Percentiles rank a stretch among this genome's conserved stretches.
phyloP scores from a whole-genome alignment of 768 basidiomycete genomes.

The Xerocomellus chrysenteron region DNA sequence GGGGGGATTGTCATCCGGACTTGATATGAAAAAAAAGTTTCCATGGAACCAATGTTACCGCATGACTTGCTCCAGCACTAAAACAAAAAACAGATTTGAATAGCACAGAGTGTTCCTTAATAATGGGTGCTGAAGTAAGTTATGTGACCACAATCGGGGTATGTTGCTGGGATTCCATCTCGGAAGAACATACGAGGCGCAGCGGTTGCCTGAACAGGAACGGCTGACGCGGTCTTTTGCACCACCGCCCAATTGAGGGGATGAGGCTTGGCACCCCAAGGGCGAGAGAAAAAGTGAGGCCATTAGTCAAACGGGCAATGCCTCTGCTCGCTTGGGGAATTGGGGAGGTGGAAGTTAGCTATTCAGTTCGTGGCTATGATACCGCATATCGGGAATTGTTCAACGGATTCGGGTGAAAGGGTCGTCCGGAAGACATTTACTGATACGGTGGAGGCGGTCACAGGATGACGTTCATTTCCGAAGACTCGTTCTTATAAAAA shows the following conservation, averaged over 20 bases:
- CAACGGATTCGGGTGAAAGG: slow-evolving; percentile 34
- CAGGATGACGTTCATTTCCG: slow-evolving; percentile 38
- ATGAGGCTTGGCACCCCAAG: slow-evolving; percentile 23
- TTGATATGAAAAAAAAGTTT: slow-evolving; percentile 33
- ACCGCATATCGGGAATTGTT: slow-evolving; percentile 22
- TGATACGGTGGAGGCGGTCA: slow-evolving; percentile 24
- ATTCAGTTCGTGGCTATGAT: slow-evolving; percentile 29
- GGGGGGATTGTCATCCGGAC: slow-evolving; percentile 22
- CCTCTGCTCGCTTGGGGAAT: slow-evolving; percentile 19
- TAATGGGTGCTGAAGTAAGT: slow-evolving; percentile 24
- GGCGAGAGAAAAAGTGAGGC: slow-evolving; percentile 16
- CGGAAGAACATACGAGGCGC: slow-evolving; percentile 29
- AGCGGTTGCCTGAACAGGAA: slow-evolving; percentile 21
- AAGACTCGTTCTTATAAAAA: slow-evolving; percentile 29
- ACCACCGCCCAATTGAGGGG: slow-evolving; percentile 19
- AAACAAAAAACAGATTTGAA: slow-evolving; percentile 27
- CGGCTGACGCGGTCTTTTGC: slow-evolving; percentile 12
- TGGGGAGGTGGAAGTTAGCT: slow-evolving; percentile 17
- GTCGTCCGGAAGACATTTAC: slow-evolving; percentile 28
- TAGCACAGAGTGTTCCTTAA: slow-evolving; percentile 31
- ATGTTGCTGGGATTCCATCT: slow-evolving; percentile 27
- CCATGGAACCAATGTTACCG: slow-evolving; percentile 19
- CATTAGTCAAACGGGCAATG: slow-evolving; percentile 36
- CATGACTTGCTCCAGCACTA: slow-evolving; percentile 22
- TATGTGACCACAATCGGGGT: slow-evolving; percentile 25